Evolutionary conservation across 2,329 filamentous ascomycete genomes (phyloP).

Genomic region (Penicillium oxalicum): DNA sequence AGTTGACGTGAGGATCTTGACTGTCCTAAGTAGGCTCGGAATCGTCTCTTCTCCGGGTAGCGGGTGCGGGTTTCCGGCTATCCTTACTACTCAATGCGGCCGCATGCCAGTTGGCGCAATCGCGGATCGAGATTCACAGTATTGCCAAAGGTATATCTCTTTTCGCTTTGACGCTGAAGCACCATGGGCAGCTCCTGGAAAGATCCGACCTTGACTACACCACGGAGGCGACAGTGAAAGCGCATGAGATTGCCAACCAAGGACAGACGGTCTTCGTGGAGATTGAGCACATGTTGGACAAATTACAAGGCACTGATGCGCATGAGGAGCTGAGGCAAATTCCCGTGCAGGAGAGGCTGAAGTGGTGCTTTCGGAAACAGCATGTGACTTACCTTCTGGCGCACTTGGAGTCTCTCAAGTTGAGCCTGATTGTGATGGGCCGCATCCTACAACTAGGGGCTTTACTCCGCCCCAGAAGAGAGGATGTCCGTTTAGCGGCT

Average conservation of each 20-base stretch:
- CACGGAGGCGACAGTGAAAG: slow-evolving; percentile 29
- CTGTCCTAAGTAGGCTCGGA: slow-evolving; percentile 10
- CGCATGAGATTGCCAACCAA: slow-evolving; percentile 36
- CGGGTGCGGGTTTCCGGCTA: slow-evolving; percentile 34
- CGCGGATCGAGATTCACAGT: slow-evolving; percentile 37
- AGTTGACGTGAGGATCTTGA: too few relatives aligned
- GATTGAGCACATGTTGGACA: slow-evolving; percentile 38
- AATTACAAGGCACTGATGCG: slow-evolving; percentile 24
- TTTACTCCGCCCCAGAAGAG: slow-evolving; percentile 26
- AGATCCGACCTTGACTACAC: slow-evolving; percentile 27
- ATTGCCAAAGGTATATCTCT: slow-evolving; percentile 40
- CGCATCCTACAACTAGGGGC: slow-evolving; percentile 36
- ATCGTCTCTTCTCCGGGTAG: slow-evolving; percentile 19
- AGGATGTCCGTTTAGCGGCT: slow-evolving; percentile 2
- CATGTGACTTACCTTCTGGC: slow-evolving; percentile 39
- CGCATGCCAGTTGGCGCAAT: slow-evolving; percentile 36
- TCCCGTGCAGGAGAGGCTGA: slow-evolving; percentile 33
- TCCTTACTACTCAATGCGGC: slow-evolving; percentile 40
- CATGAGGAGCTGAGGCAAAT: slow-evolving; percentile 21
- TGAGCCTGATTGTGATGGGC: slow-evolving; percentile 37
- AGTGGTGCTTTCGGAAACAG: slow-evolving; percentile 39
- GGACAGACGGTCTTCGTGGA: slow-evolving; percentile 37
- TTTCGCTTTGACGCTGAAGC: slow-evolving; percentile 37
- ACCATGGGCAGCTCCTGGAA: slow-evolving; percentile 31
- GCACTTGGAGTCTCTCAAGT: slow-evolving; percentile 37